Evolutionary conservation across 257 asterid genomes (phyloP).

Genomic region (Solanum lycopersicoides): DNA sequence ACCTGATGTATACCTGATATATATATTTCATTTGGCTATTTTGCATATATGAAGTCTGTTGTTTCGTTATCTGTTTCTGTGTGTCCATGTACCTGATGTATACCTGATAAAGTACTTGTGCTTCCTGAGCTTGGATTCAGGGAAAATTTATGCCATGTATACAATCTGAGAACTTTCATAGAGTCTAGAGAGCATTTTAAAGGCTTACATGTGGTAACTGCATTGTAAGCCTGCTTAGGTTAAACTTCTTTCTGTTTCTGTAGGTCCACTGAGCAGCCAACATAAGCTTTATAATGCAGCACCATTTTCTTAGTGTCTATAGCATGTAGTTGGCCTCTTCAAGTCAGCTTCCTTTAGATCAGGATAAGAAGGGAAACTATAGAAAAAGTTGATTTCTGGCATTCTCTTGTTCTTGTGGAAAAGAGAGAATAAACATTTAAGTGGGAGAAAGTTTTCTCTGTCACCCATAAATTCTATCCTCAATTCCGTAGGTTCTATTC

Average conservation of each 20-base stretch:
- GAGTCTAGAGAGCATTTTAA: neutral
- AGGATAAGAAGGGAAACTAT: neutral
- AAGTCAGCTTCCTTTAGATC: neutral
- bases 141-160: neutral
- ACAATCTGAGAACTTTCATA: neutral
- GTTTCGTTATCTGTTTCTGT: neutral
- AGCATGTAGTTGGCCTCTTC: neutral
- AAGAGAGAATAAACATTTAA: neutral
- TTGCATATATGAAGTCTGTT: neutral
- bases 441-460: neutral
- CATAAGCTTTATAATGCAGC: neutral
- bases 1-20: neutral
- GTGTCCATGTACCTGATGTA: neutral
- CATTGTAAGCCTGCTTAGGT: neutral
- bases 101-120: neutral
- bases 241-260: neutral
- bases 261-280: neutral
- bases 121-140: neutral
- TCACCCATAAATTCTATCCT: neutral
- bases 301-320: neutral
- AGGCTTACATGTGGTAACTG: neutral
- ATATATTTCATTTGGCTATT: neutral
- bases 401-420: neutral
- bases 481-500: neutral
- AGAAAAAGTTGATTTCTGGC: neutral